A percentile compares a stretch with the other conserved stretches of the same genome.
These are phyloP conservation scores for Ophiostoma sp. DNA, from an alignment of 2,329 filamentous ascomycete genomes.

Conservation along the genomic window DNA sequence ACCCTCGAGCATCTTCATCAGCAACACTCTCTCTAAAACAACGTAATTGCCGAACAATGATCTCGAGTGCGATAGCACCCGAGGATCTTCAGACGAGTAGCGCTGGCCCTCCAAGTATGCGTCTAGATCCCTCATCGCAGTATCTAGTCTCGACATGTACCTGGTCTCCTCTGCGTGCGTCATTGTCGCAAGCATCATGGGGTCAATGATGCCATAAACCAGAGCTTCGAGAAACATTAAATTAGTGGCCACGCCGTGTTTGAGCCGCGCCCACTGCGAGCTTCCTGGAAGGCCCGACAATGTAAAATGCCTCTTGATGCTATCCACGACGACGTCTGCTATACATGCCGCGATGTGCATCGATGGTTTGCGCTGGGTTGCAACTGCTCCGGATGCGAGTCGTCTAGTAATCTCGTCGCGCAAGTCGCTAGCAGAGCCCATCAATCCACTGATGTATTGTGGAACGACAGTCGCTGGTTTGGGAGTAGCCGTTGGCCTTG, in stretches of 20 bases:
- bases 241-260: neutral
- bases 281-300: constrained; percentile 20
- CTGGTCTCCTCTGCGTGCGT: neutral
- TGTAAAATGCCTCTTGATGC: neutral
- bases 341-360: neutral
- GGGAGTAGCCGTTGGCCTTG: neutral
- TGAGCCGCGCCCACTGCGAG: constrained; percentile 33
- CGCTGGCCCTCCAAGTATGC: neutral
- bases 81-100: neutral
- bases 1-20: constrained; percentile 14
- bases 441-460: neutral
- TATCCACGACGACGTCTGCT: constrained; percentile 16
- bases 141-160: constrained; percentile 5
- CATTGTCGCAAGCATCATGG: constrained; percentile 22
- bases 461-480: neutral
- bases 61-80: neutral
- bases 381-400: neutral
- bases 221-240: constrained; percentile 33
- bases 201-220: constrained; percentile 29
- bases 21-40: neutral
- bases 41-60: neutral
- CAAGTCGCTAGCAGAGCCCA: neutral
- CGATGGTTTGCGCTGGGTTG: neutral
- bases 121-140: neutral
- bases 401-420: neutral